Percentiles rank a stretch among this genome's conserved stretches.
Conservation (phyloP, 306 rosid genomes). For the Citrullus amarus region DNA sequence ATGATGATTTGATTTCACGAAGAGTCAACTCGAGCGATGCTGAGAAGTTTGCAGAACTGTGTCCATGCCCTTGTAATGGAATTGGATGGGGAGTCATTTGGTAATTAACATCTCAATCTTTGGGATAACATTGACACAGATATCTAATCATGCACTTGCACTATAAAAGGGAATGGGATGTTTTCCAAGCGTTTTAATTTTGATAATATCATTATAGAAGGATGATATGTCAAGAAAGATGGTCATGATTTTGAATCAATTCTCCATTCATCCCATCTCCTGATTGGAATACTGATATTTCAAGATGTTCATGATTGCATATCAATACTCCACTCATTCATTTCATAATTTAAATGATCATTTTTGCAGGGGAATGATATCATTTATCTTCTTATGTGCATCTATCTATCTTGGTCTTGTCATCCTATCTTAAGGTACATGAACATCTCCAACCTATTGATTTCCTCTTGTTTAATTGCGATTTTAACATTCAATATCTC, state of each 20-base stretch:
- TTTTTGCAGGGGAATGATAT: constrained; percentile 43
- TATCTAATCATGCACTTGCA: neutral
- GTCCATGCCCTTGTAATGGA: constrained; percentile 94
- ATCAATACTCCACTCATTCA: neutral
- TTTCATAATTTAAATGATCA: neutral
- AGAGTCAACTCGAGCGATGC: constrained; percentile 94
- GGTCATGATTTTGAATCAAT: neutral
- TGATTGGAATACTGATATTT: neutral
- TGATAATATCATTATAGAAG: neutral
- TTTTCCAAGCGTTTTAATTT: neutral
- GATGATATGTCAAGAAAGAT: neutral
- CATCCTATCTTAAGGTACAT: constrained; percentile 44
- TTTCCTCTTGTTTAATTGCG: neutral
- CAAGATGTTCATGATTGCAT: neutral
- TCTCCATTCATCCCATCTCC: neutral
- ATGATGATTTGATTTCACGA: constrained; percentile 86
- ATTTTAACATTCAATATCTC: neutral
- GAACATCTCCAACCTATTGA: neutral
- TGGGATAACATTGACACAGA: neutral
- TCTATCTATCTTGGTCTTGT: constrained; percentile 40
- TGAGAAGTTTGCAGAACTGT: constrained; percentile 91
- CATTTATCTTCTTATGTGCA: constrained; percentile 26
- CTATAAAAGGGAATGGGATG: neutral
- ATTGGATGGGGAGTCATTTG: constrained; percentile 93
- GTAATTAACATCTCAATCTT: constrained; percentile 29